Percentiles rank a stretch among this genome's conserved stretches.
Evolutionary conservation across 768 basidiomycete genomes (phyloP).

Genomic region (Lentinus brumalis): DNA sequence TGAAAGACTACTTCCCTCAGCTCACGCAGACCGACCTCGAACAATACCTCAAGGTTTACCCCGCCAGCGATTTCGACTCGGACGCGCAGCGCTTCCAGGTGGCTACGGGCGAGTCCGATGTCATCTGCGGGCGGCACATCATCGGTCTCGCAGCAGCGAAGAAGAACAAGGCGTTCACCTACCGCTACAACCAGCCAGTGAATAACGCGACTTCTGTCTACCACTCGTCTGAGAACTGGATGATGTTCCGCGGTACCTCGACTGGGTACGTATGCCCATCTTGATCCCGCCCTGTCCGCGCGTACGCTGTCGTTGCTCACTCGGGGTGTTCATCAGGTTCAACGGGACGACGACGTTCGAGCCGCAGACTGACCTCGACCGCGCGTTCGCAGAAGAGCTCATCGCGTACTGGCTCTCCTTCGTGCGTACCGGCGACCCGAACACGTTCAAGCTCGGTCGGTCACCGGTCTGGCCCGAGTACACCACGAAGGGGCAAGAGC

Average conservation of each 20-base stretch:
- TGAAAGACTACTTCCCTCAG: conserved; percentile 47
- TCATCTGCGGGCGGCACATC: conserved; percentile 56
- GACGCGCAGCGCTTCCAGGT: conserved; percentile 44
- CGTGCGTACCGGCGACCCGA: conserved; percentile 57
- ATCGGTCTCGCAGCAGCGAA: conserved; percentile 45
- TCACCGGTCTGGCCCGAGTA: conserved; percentile 55
- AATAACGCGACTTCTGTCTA: conserved; percentile 42
- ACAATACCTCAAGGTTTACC: conserved; percentile 45
- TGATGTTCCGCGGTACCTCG: conserved; percentile 64
- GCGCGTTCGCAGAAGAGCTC: conserved; percentile 56
- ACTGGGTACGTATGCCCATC: conserved; percentile 48
- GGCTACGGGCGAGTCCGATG: conserved; percentile 49
- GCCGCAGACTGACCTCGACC: conserved; percentile 45
- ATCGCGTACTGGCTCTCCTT: conserved; percentile 71
- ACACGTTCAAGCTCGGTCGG: conserved; percentile 51
- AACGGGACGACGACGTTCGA: conserved; percentile 58
- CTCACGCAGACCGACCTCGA: conserved; percentile 42
- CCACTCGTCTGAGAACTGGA: conserved; percentile 67
- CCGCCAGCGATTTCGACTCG: conserved; percentile 45
- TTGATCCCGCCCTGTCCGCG: background rate
- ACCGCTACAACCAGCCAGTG: conserved; percentile 60
- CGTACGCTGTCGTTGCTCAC: background rate
- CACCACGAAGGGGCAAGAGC: conserved; percentile 28
- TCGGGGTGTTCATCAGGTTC: conserved; percentile 18
- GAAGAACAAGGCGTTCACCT: conserved; percentile 46